Evolutionary conservation across 176 grass and related monocot species (phyloP).

Genomic region (Triticum aestivum): IWGSC_CS_RefSeq_v2.1 NC_057799.1:427674544-427675043

Average conservation of each 20-base stretch:
- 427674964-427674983: constrained; percentile 48
- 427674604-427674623: not conserved
- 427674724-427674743: constrained; percentile 51
- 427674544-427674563: not conserved
- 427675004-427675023: constrained; percentile 53
- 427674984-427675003: constrained; percentile 43
- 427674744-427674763: constrained; percentile 40
- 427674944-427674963: constrained; percentile 42
- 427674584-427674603: not conserved
- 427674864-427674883: constrained; percentile 33
- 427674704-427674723: constrained; percentile 37
- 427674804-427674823: constrained; percentile 41
- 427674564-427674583: not conserved
- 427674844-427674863: constrained; percentile 48
- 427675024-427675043: constrained; percentile 42
- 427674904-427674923: constrained; percentile 44
- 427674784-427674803: constrained; percentile 43
- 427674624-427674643: constrained; percentile 3
- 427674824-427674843: constrained; percentile 25
- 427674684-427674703: constrained; percentile 43
- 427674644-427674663: constrained; percentile 33
- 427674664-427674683: constrained; percentile 40
- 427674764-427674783: constrained; percentile 21
- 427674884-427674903: constrained; percentile 54
- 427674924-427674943: constrained; percentile 26